These are phyloP conservation scores for Chrysoporthe puriensis DNA, from an alignment of 2,329 filamentous ascomycete genomes.

Conservation along the genomic window DNA sequence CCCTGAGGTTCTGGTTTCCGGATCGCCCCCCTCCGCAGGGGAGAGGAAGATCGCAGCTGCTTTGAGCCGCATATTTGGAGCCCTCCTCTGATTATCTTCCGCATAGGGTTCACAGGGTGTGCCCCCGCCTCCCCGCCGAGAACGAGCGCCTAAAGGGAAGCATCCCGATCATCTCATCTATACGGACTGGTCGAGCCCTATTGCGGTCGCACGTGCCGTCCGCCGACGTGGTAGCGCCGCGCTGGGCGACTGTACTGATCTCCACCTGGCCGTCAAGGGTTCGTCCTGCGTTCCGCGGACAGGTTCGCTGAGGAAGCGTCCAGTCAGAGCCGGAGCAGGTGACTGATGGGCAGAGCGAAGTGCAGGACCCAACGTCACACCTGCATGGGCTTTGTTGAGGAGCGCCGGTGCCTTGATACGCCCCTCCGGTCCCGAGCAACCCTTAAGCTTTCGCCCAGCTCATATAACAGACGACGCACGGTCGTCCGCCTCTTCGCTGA, in stretches of 20 bases:
- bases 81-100: slow-evolving; percentile 22
- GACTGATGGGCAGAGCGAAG: background rate
- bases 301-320: background rate
- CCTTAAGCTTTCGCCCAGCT: slow-evolving; percentile 16
- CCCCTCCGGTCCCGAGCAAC: background rate
- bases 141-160: background rate
- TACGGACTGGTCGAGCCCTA: background rate
- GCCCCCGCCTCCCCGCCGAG: background rate
- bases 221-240: slow-evolving; percentile 9
- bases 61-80: background rate
- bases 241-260: slow-evolving; percentile 12
- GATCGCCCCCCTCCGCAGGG: background rate
- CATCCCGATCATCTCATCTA: background rate
- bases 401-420: slow-evolving; percentile 18
- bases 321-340: slow-evolving; percentile 3
- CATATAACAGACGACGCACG: slow-evolving; percentile 6
- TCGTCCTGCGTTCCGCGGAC: background rate
- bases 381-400: slow-evolving; percentile 17
- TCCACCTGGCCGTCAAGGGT: slow-evolving; percentile 16
- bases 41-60: slow-evolving; percentile 1
- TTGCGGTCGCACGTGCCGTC: slow-evolving; percentile 7
- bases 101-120: slow-evolving; percentile 21
- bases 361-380: slow-evolving; percentile 21
- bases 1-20: background rate
- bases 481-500: background rate